A percentile compares a stretch with the other conserved stretches of the same genome.
Evolutionary conservation across 2,329 filamentous ascomycete species (phyloP).

Genomic region (Akanthomyces uredinophilus): DNA sequence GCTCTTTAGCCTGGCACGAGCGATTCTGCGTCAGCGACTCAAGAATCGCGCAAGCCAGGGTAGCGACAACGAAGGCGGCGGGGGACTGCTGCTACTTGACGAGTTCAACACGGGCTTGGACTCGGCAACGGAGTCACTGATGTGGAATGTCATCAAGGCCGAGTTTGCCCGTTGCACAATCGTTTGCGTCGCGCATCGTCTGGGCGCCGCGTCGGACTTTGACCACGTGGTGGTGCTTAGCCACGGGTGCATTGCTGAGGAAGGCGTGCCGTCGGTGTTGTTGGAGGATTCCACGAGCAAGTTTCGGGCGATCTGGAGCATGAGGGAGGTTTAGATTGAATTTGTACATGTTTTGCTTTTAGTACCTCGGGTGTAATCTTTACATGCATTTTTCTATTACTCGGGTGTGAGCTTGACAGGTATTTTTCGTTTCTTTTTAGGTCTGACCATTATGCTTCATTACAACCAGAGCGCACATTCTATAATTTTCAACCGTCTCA

Average conservation of each 20-base stretch:
- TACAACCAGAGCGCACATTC: not conserved
- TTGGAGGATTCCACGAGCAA: constrained; percentile 1
- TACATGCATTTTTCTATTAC: too few relatives aligned
- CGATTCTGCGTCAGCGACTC: constrained; percentile 7
- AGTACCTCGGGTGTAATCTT: too few relatives aligned
- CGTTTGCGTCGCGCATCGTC: constrained; percentile 25
- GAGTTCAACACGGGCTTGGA: constrained; percentile 27
- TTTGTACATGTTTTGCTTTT: not conserved
- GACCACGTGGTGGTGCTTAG: constrained; percentile 26
- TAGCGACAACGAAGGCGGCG: not conserved
- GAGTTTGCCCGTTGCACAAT: constrained; percentile 25
- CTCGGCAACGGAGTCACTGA: constrained; percentile 21
- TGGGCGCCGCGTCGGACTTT: constrained; percentile 25
- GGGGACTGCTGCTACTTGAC: not conserved
- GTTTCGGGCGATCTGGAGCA: constrained; percentile 5
- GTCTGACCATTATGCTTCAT: not conserved
- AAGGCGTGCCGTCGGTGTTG: not conserved
- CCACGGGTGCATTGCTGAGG: constrained; percentile 19
- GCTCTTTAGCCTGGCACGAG: constrained; percentile 14
- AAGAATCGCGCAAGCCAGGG: not conserved
- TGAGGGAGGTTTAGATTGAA: not conserved
- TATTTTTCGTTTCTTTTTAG: not conserved
- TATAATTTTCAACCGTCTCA: not conserved
- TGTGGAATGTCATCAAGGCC: constrained; percentile 23
- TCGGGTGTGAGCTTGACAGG: too few relatives aligned